Evolutionary conservation across 1,284 basidiomycete species (phyloP).

Genomic region (Xerocomus nothofagi): DNA sequence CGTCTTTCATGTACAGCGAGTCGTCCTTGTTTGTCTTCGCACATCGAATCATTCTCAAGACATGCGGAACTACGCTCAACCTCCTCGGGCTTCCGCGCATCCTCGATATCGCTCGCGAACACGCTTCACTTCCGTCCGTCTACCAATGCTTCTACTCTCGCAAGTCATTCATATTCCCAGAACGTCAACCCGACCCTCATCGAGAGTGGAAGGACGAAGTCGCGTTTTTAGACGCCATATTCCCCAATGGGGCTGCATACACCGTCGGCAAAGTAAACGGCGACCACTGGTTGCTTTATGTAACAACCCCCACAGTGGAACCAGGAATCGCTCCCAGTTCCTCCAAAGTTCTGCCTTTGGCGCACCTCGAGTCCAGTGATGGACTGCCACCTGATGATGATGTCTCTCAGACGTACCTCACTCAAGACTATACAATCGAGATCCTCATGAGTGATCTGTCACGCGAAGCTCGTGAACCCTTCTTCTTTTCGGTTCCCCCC

Average conservation of each 20-base stretch:
- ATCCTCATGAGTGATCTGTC: conserved; percentile 98
- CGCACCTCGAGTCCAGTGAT: conserved; percentile 13
- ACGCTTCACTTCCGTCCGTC: conserved; percentile 75
- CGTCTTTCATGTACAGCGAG: conserved; percentile 62
- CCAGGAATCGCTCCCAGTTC: conserved; percentile 29
- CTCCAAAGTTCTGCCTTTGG: conserved; percentile 12
- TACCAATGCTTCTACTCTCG: conserved; percentile 96
- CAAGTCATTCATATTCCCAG: conserved; percentile 99
- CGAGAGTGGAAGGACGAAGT: conserved; percentile 95
- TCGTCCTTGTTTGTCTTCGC: conserved; percentile 96
- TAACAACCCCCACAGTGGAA: conserved; percentile 62
- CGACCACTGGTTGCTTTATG: conserved; percentile 97
- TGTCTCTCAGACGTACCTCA: conserved; percentile 29
- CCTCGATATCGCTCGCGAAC: conserved; percentile 82
- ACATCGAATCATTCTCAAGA: conserved; percentile 97
- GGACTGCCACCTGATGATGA: conserved; percentile 19
- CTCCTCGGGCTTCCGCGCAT: conserved; percentile 92
- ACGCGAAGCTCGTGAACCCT: conserved; percentile 70
- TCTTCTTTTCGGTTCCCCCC: conserved; percentile 62
- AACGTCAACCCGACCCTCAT: conserved; percentile 93
- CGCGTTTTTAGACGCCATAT: conserved; percentile 86
- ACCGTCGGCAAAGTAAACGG: conserved; percentile 98
- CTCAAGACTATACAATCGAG: conserved; percentile 91
- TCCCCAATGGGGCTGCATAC: conserved; percentile 88
- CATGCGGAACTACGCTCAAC: conserved; percentile 98